Conservation (phyloP, 257 asterid species). For the Euphrasia confusa region DNA sequence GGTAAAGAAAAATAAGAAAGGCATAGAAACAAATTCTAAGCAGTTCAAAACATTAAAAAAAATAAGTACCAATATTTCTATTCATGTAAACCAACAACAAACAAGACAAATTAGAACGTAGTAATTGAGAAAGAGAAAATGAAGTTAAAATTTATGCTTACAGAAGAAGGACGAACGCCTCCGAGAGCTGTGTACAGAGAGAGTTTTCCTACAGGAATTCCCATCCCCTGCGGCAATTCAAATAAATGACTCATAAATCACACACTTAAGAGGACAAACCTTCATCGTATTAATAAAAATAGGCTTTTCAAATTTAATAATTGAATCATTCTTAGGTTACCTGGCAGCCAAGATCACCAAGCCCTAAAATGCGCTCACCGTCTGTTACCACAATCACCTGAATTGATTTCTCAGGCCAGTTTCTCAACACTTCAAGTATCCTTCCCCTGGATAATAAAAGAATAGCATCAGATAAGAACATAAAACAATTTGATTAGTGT, state of each 20-base stretch:
- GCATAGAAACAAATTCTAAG: not conserved
- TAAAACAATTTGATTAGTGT: not conserved
- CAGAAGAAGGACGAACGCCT: constrained; percentile 93
- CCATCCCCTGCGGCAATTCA: constrained; percentile 72
- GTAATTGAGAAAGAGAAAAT: not conserved
- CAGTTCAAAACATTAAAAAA: not conserved
- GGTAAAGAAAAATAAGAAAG: not conserved
- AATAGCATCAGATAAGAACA: constrained; percentile 18
- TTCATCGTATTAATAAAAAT: not conserved
- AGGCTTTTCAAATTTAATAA: not conserved
- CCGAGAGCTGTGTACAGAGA: constrained; percentile 93
- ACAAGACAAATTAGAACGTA: not conserved
- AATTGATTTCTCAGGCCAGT: constrained; percentile 86
- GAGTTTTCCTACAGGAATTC: constrained; percentile 94
- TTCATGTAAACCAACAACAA: constrained; percentile 3
- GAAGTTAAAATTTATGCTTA: constrained; percentile 38
- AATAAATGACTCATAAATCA: constrained; percentile 1
- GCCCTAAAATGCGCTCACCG: constrained; percentile 95
- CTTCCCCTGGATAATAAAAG: constrained; percentile 50
- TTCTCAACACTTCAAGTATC: constrained; percentile 80
- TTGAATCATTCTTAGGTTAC: constrained; percentile 29
- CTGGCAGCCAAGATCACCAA: constrained; percentile 98
- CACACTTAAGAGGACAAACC: not conserved
- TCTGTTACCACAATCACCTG: constrained; percentile 96
- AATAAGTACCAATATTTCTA: constrained; percentile 1